Evolutionary conservation across 257 asterid genomes (phyloP), one percentile per base, ranked within the genome.

Genomic region (Hygrophila difformis): DNA sequence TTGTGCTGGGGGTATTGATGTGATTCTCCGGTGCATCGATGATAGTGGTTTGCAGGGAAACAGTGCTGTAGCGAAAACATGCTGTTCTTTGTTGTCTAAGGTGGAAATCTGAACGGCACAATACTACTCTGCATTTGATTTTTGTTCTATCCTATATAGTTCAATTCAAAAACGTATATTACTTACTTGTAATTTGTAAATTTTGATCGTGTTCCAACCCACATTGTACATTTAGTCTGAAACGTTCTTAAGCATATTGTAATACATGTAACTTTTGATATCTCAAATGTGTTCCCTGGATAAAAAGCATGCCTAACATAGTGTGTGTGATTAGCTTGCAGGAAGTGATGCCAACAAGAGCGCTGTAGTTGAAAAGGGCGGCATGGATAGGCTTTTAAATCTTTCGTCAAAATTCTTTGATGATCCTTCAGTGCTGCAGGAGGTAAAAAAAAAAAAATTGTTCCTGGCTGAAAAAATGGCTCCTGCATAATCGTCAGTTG

Each of bases 321-420:
- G 39, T 16, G 13, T 26, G 17, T 48, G 58, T 67, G 11, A 57
- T 63, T 61, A 89, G 96, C 77, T 91, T 74, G 98, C 96, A 74
- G 98, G 94, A 66, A 91, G 98, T 63, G 98, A 91, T 71, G 57
- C 20, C 66, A 91, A 82, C 56, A 86, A 86, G 70, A 69, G 68
- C 67, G 62, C 72, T 35, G 80, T 91, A 60, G 79, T 91, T 29
- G 89, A 82, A 61, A 80, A 69, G 81, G 65, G 78, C 39, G 94
- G 98, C 62, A 33, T 76, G 78, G 79, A 65, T 66, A 75, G 64
- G 77, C 92, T 86, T 62, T 57, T 82, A 46, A 79, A 57, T 66
- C 87, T 89, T 36, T 76, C 94, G 15, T 61, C 72, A 45, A 78
- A 79, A 70, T 86, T 76, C 68, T 63, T 76, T n/a, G 78, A 82